Percentiles rank a stretch among this genome's conserved stretches.
phyloP scores from a whole-genome alignment of 768 basidiomycete species.

The Dacryopinax primogenitus region DNA sequence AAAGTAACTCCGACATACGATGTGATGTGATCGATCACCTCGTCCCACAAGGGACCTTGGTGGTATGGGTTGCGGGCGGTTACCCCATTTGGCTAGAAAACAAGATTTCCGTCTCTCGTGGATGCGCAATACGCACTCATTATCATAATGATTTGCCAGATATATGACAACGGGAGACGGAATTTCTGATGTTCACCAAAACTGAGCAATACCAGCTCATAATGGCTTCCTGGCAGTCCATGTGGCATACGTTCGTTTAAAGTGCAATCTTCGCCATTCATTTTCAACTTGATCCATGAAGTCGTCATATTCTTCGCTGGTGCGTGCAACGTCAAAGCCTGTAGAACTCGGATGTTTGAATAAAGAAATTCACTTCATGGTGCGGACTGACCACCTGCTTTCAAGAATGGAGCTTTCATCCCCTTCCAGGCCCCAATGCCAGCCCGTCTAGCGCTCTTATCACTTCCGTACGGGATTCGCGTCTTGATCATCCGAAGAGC shows the following conservation, averaged over 20 bases:
- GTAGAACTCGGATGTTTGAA: background rate
- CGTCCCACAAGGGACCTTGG: too few relatives aligned
- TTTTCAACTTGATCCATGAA: constrained; percentile 1
- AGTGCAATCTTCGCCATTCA: background rate
- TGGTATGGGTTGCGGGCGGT: too few relatives aligned
- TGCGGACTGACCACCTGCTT: background rate
- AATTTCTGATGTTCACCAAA: background rate
- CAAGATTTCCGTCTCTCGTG: too few relatives aligned
- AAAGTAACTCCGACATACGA: too few relatives aligned
- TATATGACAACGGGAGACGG: background rate
- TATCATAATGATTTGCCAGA: background rate
- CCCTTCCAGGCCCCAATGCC: constrained; percentile 2
- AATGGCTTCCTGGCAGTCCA: background rate
- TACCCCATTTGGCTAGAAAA: too few relatives aligned
- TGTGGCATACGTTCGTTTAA: background rate
- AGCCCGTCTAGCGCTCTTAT: background rate
- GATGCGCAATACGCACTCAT: too few relatives aligned
- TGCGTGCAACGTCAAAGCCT: background rate
- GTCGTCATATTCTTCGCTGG: background rate
- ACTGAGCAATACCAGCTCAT: background rate
- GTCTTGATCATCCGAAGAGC: background rate
- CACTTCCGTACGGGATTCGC: background rate
- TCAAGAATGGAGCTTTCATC: background rate
- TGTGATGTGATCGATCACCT: too few relatives aligned
- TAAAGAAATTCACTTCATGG: background rate